Base-by-base conservation (phyloP, 1,139 yeast genomes). In the Eremothecium coryli region DNA sequence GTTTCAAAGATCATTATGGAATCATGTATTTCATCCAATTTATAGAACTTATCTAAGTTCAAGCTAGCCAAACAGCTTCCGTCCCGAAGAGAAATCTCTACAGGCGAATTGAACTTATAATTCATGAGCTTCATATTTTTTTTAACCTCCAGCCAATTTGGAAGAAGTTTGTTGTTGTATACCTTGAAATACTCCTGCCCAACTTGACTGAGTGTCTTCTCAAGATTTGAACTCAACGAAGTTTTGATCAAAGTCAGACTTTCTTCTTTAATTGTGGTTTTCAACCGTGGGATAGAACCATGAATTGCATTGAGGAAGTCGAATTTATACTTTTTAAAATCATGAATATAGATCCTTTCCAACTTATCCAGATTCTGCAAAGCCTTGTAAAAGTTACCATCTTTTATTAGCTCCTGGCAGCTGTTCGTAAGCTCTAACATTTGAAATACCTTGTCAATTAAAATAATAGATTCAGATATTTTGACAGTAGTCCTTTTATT, bases 381-480 rank as follows among this genome's bases (percentile, higher is more conserved):
- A 0, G 97, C 96, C 41, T 82, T 82, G 58, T 85, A 90, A 49
- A 84, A 82, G 26, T 49, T 50, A 15, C 48, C 48, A 45, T 80
- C 79, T 48, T 77, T 74, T 43, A 86, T 80, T 52, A 86, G 64
- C 33, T 82, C 93, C 53, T 85, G 86, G 36, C 86, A 84, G 50
- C 78, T 81, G 56, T 86, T 88, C 17, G 95, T 82, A 48, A 81
- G 70, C 52, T 88, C 95, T 41, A 90, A 66, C 8, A 88, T 90
- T 45, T 81, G 88, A 22, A 88, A 66, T 49, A 95, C 82, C 39
- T 79, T 66, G 40, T 69, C 76, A 33, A 81, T 67, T 31, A 76
- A 71, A 27, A 69, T 65, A 14, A 67, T 70, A 0, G 86, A 74
- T 47, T 80, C 86, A 32, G 70, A 67, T 42, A 81, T 76, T 49